Base-by-base conservation (phyloP, 2,329 filamentous ascomycete genomes). In the Coniochaeta ligniaria region DNA sequence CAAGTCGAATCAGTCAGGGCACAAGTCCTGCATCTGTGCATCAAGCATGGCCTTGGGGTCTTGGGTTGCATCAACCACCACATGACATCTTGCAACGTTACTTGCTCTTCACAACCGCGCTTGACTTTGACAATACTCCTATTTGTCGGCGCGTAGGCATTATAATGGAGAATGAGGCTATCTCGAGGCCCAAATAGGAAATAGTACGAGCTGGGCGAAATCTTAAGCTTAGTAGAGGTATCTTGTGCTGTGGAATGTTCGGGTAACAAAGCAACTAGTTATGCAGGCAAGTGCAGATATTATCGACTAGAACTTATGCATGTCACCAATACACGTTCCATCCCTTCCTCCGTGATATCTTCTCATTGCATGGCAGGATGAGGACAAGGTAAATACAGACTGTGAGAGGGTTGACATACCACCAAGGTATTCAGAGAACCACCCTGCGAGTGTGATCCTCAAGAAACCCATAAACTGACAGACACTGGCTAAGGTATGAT, bases 51-150 rank as follows among this genome's bases (percentile, higher is more conserved):
- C 16, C 47, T 17, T 52, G 47, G 4, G 47, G 47, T 12, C 47
- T 52, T 52, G 47, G 47, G 47, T 52, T 28, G 47, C 47, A 52
- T 52, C 24, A n/a, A 26, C 24, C 26, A 12, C 22, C 22, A 26
- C 47, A 52, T 52, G 47, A 52, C 31, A 52, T 52, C 47, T 52
- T 52, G 47, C 47, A 52, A 52, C 47, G 47, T 52, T 52, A 52
- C 47, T 31, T 28, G 26, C 24, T 12, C 47, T 52, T 5, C 24
- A 22, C 24, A 16, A 28, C 22, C 45, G 26, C 22, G 47, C 47
- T 31, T n/a, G 31, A 17, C 24, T 52, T 52, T n/a, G 22, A 12
- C 4, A 31, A 52, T 26, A 52, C 47, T 28, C 22, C 22, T n/a
- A 31, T 26, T 28, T 52, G 24, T 17, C 22, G 24, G 47, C 12